Conservation (phyloP, 495 filamentous ascomycete species). For the Tuber calosporum region DNA sequence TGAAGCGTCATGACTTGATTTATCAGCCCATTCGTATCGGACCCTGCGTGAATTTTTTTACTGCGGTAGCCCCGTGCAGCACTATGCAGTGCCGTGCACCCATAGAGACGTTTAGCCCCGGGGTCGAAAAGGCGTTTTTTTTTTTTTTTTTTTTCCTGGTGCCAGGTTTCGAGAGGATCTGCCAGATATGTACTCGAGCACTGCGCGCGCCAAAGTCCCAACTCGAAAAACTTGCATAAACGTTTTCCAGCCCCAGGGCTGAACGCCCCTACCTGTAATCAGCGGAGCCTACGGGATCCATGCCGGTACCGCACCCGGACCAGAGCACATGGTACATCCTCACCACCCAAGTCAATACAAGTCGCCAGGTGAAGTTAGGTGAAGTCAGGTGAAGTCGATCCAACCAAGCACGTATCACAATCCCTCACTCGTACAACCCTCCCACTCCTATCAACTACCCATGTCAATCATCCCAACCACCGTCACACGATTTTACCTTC, state of each 20-base stretch:
- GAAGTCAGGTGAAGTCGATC: neutral
- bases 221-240: neutral
- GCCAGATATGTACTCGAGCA: neutral
- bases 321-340: neutral
- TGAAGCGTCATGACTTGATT: neutral
- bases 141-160: too few species aligned
- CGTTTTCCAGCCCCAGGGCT: neutral
- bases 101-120: neutral
- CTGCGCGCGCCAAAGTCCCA: neutral
- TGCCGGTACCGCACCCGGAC: neutral
- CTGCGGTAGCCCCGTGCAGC: neutral
- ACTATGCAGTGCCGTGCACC: neutral
- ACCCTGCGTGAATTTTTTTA: neutral
- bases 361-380: neutral
- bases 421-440: neutral
- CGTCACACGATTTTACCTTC: neutral
- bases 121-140: neutral
- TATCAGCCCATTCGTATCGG: neutral
- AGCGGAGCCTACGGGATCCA: neutral
- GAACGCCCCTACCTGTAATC: neutral
- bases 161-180: neutral
- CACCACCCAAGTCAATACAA: neutral
- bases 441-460: neutral
- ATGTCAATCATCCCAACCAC: neutral
- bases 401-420: conserved; percentile 2